Base-by-base conservation (phyloP, 2,329 filamentous ascomycete species). In the Thielaviopsis ethacetica region DNA sequence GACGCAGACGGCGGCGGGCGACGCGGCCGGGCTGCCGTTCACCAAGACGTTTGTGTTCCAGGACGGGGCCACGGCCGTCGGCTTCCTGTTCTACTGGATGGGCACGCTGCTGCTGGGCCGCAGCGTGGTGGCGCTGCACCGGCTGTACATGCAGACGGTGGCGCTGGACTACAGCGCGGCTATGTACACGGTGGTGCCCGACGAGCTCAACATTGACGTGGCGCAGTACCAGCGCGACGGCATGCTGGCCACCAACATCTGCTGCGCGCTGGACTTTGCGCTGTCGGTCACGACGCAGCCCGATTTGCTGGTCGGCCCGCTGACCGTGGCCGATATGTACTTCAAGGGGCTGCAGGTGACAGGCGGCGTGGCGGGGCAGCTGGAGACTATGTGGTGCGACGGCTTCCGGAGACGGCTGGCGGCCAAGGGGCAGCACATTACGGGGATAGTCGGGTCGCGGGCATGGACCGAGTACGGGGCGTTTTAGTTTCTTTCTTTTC, bases 11-110 rank as follows among this genome's bases (percentile, higher is more conserved):
- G 47, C 26, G 74, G 64, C n/a, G n/a, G n/a, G 69, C 13, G 47
- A 56, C 9, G 53, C 58, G 34, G 34, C 59, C 9, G 53, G 65
- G 59, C 66, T 74, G 21, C 75, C 76, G 0, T 79, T 80, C 62
- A 65, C 69, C 13, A 72, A 73, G 50, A 66, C 69, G 1, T 74
- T 75, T 62, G 68, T 67, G 12, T 80, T 81, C 65, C 69, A 68
- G 27, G 72, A 76, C 63, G 65, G 70, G 19, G 63, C 70, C 13
- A 71, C 74, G 0, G 75, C 77, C 0, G 63, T 79, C 34, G 71
- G 71, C 53, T 74, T 80, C 62, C 66, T 79, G 13, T 76, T 77
- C 64, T 80, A 79, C 66, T 81, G 78, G 78, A 72, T 76, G 62
- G 66, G 73, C 1, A 72, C 77, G 53, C 69, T 80, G 27, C 63